A percentile compares a stretch with the other conserved stretches of the same genome.
phyloP scores from a whole-genome alignment of 345 rosid genomes.

The Syzygium aromaticum region DNA sequence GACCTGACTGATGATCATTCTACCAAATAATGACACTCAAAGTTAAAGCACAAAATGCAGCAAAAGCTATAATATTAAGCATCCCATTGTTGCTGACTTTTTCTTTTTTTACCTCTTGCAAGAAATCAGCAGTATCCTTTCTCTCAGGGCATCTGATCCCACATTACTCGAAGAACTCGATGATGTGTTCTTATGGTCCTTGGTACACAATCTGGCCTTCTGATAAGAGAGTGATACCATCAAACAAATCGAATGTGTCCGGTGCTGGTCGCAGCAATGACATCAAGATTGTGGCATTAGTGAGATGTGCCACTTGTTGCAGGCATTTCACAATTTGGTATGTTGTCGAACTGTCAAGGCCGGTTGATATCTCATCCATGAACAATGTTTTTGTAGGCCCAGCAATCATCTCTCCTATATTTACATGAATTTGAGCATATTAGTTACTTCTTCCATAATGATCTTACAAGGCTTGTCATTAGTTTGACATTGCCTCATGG shows the following conservation, averaged over 20 bases:
- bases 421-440: not conserved
- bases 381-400: constrained; percentile 81
- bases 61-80: not conserved
- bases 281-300: constrained; percentile 63
- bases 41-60: not conserved
- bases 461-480: not conserved
- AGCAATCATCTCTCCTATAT: constrained; percentile 84
- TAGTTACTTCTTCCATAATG: not conserved
- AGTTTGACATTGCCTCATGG: not conserved
- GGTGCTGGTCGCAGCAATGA: constrained; percentile 84
- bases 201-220: constrained; percentile 84
- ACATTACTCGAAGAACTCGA: constrained; percentile 55
- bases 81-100: not conserved
- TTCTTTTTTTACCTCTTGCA: constrained; percentile 55
- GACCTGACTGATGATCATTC: not conserved
- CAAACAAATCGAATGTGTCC: constrained; percentile 76
- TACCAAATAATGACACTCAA: not conserved
- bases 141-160: constrained; percentile 69
- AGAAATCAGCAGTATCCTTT: constrained; percentile 82
- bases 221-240: constrained; percentile 56
- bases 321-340: constrained; percentile 78
- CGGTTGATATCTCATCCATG: constrained; percentile 96
- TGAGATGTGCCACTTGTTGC: constrained; percentile 64
- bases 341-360: constrained; percentile 81
- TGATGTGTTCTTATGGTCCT: constrained; percentile 59